Base-by-base conservation (phyloP, 1,284 basidiomycete species). In the Erythrobasidium hasegawianum region DNA sequence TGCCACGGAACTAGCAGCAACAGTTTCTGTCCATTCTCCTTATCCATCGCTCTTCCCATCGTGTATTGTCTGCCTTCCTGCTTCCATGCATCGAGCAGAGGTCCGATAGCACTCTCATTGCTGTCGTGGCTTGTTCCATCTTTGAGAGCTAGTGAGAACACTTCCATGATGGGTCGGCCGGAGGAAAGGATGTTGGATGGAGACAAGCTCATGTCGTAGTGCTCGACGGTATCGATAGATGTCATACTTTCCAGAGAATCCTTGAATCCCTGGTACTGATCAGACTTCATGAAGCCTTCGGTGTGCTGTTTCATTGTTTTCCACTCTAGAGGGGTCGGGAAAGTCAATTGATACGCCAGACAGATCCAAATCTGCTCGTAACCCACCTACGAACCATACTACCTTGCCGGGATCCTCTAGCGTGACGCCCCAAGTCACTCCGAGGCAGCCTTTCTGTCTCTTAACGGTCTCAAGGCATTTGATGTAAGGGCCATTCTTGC, bases 311-410 rank as follows among this genome's bases (percentile, higher is more conserved):
- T 57, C 10, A 9, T 47, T 22, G 47, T 55, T 45, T 45, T 57
- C 43, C 57, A 55, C 57, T 47, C 38, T 8, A 20, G 27, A 9
- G 14, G 3, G n/a, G n/a, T n/a, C n/a, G 2, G 16, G 11, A 43
- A 13, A 20, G 14, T n/a, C n/a, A n/a, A n/a, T n/a, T n/a, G n/a
- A n/a, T n/a, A n/a, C n/a, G n/a, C n/a, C n/a, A n/a, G n/a, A n/a
- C n/a, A n/a, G n/a, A n/a, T n/a, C n/a, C n/a, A n/a, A n/a, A n/a
- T n/a, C n/a, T n/a, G n/a, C n/a, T n/a, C n/a, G n/a, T n/a, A n/a
- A n/a, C n/a, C n/a, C n/a, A 57, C 61, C 62, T n/a, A 65, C 62
- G 18, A 65, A 56, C 62, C 62, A 65, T 2, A 65, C 56, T 29
- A 65, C 55, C 56, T 57, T 24, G n/a, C 55, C 57, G 8, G 55